Evolutionary conservation across 305 asterid genomes (phyloP).

Genomic region (Withania somnifera): DNA sequence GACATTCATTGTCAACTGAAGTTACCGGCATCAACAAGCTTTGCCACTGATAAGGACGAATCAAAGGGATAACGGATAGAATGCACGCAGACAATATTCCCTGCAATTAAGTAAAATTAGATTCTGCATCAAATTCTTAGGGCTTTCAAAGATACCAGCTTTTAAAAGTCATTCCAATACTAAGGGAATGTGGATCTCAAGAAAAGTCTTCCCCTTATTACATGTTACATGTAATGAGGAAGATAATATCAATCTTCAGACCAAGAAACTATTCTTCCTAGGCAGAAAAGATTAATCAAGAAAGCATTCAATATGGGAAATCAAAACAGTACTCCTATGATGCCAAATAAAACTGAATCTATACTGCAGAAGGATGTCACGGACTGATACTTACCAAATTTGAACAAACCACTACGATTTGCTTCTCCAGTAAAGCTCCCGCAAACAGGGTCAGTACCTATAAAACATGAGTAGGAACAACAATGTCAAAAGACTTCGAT

Average conservation of each 20-base stretch:
- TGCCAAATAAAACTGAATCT: neutral
- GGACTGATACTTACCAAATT: slow-evolving; percentile 54
- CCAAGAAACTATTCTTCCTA: neutral
- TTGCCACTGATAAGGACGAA: slow-evolving; percentile 99
- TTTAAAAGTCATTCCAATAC: neutral
- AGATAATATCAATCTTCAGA: neutral
- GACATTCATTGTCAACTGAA: slow-evolving; percentile 5
- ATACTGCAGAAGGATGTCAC: neutral
- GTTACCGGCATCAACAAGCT: slow-evolving; percentile 95
- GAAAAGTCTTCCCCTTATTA: neutral
- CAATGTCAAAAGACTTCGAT: neutral
- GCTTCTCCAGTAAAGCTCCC: slow-evolving; percentile 93
- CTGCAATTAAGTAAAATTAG: slow-evolving; percentile 32
- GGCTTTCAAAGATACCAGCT: neutral
- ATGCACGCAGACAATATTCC: slow-evolving; percentile 83
- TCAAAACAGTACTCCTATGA: neutral
- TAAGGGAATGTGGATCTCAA: neutral
- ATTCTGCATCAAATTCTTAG: neutral
- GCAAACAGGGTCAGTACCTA: slow-evolving; percentile 85
- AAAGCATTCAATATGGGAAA: slow-evolving; percentile 4
- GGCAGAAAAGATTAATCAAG: neutral
- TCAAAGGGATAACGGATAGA: slow-evolving; percentile 79
- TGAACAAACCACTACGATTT: slow-evolving; percentile 70
- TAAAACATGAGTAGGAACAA: slow-evolving; percentile 11
- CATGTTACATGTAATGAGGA: neutral